Evolutionary conservation across 2,329 filamentous ascomycete species (phyloP).

Genomic region (Macrophomina phaseolina): DNA sequence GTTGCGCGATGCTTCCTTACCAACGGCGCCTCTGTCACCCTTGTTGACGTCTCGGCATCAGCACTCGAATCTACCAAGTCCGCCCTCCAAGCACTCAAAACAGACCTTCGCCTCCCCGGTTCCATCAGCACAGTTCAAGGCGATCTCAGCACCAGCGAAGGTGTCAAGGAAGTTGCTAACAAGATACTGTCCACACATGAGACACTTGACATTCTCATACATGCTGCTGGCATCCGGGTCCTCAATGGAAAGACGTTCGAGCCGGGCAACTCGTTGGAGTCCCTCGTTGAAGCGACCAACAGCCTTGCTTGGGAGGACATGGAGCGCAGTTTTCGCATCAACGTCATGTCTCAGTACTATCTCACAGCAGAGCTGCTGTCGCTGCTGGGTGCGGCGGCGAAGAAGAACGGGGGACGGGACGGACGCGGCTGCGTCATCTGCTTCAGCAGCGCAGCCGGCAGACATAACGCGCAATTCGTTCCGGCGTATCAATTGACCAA

Average conservation of each 20-base stretch:
- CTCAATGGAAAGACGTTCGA: not conserved
- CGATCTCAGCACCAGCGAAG: not conserved
- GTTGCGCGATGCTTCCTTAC: not conserved
- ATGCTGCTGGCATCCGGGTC: not conserved
- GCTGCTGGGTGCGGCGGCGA: conserved; percentile 48
- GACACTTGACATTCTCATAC: not conserved
- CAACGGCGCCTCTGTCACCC: not conserved
- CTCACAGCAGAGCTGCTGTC: conserved; percentile 55
- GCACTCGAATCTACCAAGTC: not conserved
- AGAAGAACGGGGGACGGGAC: not conserved
- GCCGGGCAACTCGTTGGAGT: not conserved
- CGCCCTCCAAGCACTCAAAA: not conserved
- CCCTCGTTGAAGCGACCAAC: not conserved
- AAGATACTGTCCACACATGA: not conserved
- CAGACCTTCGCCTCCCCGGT: not conserved
- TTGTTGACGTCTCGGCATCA: not conserved
- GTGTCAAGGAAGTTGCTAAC: not conserved
- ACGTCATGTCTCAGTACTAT: conserved; percentile 55
- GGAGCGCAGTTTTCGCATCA: conserved; percentile 53
- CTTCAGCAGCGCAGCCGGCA: conserved; percentile 51
- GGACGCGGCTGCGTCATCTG: conserved; percentile 56
- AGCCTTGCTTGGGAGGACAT: not conserved
- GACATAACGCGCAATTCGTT: conserved; percentile 51
- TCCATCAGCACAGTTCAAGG: not conserved
- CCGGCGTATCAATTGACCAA: conserved; percentile 53